Evolutionary conservation across 345 rosid species (phyloP), one percentile per base, ranked within the genome.

Genomic region (Linum lewisii): DNA sequence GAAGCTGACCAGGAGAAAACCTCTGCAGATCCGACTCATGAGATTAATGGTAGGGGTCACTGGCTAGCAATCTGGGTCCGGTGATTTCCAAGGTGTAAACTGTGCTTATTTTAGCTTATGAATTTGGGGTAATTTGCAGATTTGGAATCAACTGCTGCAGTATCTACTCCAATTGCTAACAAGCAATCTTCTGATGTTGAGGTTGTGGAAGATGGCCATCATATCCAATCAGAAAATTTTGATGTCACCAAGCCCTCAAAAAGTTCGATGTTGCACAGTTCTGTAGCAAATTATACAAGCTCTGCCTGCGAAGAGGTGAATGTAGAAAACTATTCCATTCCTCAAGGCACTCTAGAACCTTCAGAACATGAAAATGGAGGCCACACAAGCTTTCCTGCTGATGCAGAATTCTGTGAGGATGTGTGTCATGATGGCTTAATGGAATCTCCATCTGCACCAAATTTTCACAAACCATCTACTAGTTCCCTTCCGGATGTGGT

Each of bases 1-100:
- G 77, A 10, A 9, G 21, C 26, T 51, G 64, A 55, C 54, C 5
- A 19, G 36, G 55, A 34, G 10, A 37, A 63, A 5, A 11, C 51
- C 45, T 16, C 60, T 57, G 58, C 18, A 8, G 61, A 64, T 59
- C 64, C 60, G 61, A 79, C 79, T 75, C 66, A 7, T 51, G 5
- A 34, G 15, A 11, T 26, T n/a, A n/a, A n/a, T 8, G 52, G 42
- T 21, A 57, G 21, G 47, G 13, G 18, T 22, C 49, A 16, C 54
- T 32, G 7, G 1, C n/a, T n/a, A n/a, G n/a, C n/a, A 36, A 11
- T 23, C 24, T 26, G 32, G 32, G 6, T 9, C 16, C 5, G 37
- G 5, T 37, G 8, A 52, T 8, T 25, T 47, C 1, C 18, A 24
- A 47, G 29, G 9, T 13, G 8, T 65, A 15, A 13, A 23, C n/a